Evolutionary conservation across 2,329 filamentous ascomycete genomes (phyloP), one percentile per base, ranked within the genome.

Genomic region (Lecanosticta acicola): DNA sequence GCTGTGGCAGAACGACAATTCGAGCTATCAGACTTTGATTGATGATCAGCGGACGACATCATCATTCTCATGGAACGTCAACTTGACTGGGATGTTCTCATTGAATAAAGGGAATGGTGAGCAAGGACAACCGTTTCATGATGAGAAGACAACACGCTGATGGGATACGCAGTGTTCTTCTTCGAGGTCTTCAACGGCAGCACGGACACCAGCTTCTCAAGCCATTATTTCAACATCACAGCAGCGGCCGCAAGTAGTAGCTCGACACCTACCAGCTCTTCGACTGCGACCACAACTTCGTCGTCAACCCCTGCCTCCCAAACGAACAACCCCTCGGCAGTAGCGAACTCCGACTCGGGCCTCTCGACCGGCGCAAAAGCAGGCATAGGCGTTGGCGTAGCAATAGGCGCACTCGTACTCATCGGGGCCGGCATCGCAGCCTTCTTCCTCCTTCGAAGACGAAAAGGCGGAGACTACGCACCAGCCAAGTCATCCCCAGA

Each of bases 211-310:
- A 29, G 40, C 11, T 42, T 42, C 40, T 34, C 40, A 13, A 20
- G 14, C 29, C 40, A 42, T 19, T 42, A 42, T 18, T 42, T 42
- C 40, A 42, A 42, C 18, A 14, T 42, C 16, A 32, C 34, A 5
- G 18, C 10, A 17, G 40, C 29, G n/a, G n/a, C n/a, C n/a, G n/a
- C n/a, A n/a, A n/a, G n/a, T 11, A 29, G 24, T 29, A 29, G 24
- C 24, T 11, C 24, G 40, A n/a, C n/a, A 16, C 20, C 18, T 42
- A 4, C 29, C 40, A 17, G 24, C 19, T 14, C 20, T 32, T n/a
- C 29, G 17, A 10, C 24, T 11, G 18, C 39, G 9, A 32, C 7
- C 39, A 26, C 40, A 26, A 32, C 26, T 11, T 19, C 39, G 21
- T 18, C 26, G 3, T 8, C 21, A 9, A 32, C 39, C 2, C 11